Conservation (phyloP, 176 grass and related monocot genomes). For the Triticum urartu region DNA sequence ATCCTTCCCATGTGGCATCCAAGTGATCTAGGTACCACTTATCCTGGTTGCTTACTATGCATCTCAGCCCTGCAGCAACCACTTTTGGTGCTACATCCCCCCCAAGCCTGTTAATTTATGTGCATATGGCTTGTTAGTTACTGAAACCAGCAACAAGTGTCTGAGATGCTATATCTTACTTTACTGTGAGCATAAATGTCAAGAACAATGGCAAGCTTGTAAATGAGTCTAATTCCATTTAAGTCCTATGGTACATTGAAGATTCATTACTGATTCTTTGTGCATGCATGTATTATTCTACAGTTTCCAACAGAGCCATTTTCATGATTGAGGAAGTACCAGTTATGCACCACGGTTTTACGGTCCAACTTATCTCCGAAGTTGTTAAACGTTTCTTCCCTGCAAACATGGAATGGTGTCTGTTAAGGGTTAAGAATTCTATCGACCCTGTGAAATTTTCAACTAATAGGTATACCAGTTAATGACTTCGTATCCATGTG, state of each 20-base stretch:
- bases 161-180: not conserved
- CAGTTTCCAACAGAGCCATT: not conserved
- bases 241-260: conserved; percentile 5
- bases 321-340: conserved; percentile 50
- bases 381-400: conserved; percentile 86
- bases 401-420: conserved; percentile 18
- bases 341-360: conserved; percentile 85
- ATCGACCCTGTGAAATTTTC: conserved; percentile 5
- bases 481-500: conserved; percentile 82
- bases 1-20: conserved; percentile 69
- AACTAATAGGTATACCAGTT: conserved; percentile 61
- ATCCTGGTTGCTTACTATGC: conserved; percentile 92
- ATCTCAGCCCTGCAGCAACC: conserved; percentile 77
- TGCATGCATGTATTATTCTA: conserved; percentile 5
- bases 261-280: not conserved
- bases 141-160: conserved; percentile 4
- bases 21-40: conserved; percentile 97
- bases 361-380: conserved; percentile 75
- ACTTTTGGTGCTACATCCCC: conserved; percentile 65
- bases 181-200: not conserved
- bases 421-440: conserved; percentile 25
- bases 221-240: conserved; percentile 6
- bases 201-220: conserved; percentile 1
- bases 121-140: conserved; percentile 8
- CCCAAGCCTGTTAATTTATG: conserved; percentile 55